Evolutionary conservation across 2,329 filamentous ascomycete genomes (phyloP), one percentile per base, ranked within the genome.

Genomic region (Lachnellula cervina): DNA sequence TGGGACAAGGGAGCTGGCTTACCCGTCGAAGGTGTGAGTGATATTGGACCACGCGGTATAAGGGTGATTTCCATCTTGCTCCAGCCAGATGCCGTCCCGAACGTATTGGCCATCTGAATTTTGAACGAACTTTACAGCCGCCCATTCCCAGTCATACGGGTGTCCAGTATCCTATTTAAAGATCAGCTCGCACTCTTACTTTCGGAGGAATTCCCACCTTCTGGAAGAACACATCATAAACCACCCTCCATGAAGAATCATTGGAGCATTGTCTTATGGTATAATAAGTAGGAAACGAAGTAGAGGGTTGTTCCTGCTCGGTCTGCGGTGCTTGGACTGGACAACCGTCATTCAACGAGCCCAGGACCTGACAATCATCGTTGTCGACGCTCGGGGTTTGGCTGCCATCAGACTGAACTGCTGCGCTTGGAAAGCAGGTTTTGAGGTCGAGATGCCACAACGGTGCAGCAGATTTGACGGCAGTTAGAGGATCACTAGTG

Each of bases 131-230:
- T 60, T 60, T 17, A 62, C 55, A 14, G 54, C 56, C 16, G 55
- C 60, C 58, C 58, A 62, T 51, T 62, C 60, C 60, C 60, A 62
- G 23, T 62, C 60, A 44, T 60, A 58, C 25, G 58, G 58, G 54
- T 62, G 60, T n/a, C 59, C 60, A 34, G 60, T 60, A 52, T 62
- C 60, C 60, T 62, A 44, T 19, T 19, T 51, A 1, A 19, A 19
- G 9, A 34, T 56, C 16, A 54, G 52, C 32, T 49, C 13, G 19
- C 14, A 17, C 9, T 47, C 21, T 16, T n/a, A 13, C 0, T 17
- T n/a, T 34, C 11, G 17, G 40, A 35, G 7, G 9, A 11, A 17
- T 6, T 45, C 49, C 17, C 38, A 60, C 60, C 51, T 62, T 59
- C 28, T 58, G 58, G 40, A 62, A 62, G 37, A 58, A 62, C 19